These are phyloP conservation scores for Colletotrichum lupini DNA, from an alignment of 2,329 filamentous ascomycete genomes.

Conservation along the genomic window DNA sequence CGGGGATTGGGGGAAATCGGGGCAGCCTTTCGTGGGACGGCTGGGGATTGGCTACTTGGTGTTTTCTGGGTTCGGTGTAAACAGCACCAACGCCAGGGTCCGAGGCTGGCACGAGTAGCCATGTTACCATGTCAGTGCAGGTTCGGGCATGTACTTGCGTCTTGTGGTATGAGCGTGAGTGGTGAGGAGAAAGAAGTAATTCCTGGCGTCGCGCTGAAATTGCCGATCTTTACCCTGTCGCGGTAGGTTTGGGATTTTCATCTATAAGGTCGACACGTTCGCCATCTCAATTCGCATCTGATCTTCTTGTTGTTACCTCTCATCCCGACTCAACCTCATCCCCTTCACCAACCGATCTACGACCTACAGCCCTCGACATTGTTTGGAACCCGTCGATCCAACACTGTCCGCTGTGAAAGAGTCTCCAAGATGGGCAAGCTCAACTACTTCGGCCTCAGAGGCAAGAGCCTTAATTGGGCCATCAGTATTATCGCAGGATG, in stretches of 20 bases:
- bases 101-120: constrained; percentile 29
- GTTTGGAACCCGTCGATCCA: constrained; percentile 10
- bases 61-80: constrained; percentile 32
- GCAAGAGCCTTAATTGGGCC: constrained; percentile 73
- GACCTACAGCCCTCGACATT: constrained; percentile 16
- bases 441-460: constrained; percentile 72
- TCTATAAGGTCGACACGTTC: constrained; percentile 33
- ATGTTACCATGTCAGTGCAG: not conserved
- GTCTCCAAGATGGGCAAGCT: constrained; percentile 39
- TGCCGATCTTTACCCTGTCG: constrained; percentile 30
- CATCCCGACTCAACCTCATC: not conserved
- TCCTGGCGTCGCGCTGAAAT: constrained; percentile 22
- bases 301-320: constrained; percentile 2
- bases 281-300: not conserved
- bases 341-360: not conserved
- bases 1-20: constrained; percentile 35
- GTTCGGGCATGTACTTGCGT: not conserved
- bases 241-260: constrained; percentile 13
- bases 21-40: constrained; percentile 20
- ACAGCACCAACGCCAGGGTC: constrained; percentile 25
- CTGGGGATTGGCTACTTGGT: constrained; percentile 30
- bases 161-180: constrained; percentile 17
- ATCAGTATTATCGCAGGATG: constrained; percentile 78
- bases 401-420: constrained; percentile 24
- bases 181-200: not conserved